Base-by-base conservation (phyloP, 768 basidiomycete species). In the Suillus tomentosus region DNA sequence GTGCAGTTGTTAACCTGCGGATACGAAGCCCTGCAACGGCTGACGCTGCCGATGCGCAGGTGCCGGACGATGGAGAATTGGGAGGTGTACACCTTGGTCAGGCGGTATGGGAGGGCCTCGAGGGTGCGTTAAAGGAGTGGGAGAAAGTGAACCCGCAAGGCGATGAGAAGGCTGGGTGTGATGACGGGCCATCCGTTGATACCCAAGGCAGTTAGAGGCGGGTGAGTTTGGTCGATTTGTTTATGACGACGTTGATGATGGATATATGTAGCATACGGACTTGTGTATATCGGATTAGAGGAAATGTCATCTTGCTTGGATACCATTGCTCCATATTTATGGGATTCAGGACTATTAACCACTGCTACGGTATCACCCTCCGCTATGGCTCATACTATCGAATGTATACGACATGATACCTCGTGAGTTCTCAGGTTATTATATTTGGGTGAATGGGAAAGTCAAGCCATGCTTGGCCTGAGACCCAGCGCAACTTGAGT, bases 51-150 rank as follows among this genome's bases (percentile, higher is more conserved):
- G 78, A 82, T 34, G 68, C 60, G 60, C 70, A 78, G 24, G 75
- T 87, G 19, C 74, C 76, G 11, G 87, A 90, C 64, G 90, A 91
- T 68, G 84, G 83, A 5, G 90, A 93, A 19, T 79, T 87, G 31
- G 91, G 91, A 15, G 89, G 91, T 0, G 89, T 91, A 72, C 73
- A 80, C 22, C 79, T 85, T 48, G 92, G 91, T 5, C 77, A 88
- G 67, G 72, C 85, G 31, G 84, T 93, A 1, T 94, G 92, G 92
- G 92, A 93, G 77, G 81, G 81, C 55, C 89, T 89, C 68, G 92
- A 93, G 74, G 77, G 67, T 39, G 84, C 81, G 39, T 73, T 93
- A 70, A 90, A 87, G 74, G 74, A 75, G 43, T 92, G 91, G 91
- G 89, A 91, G 68, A 77, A 75, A 54, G 37, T 13, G 58, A 68